These are phyloP conservation scores for Termitomyces sp. DNA, from an alignment of 768 basidiomycete species.

Conservation along the genomic window DNA sequence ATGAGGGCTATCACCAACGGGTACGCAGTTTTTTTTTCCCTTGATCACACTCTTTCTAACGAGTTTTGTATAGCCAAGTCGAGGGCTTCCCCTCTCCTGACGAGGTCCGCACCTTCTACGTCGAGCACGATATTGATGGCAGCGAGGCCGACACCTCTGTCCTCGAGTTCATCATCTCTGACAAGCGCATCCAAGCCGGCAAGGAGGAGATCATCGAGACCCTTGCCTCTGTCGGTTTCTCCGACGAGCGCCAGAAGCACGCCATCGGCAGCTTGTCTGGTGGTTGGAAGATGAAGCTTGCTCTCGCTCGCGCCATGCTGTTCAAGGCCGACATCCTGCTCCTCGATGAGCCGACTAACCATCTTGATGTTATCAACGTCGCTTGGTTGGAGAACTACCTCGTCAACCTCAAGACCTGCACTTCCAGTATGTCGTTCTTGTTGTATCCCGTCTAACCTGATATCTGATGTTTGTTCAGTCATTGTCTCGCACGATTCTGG, in stretches of 20 bases:
- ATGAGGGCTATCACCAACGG: slow-evolving; percentile 94
- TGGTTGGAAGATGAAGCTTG: slow-evolving; percentile 99
- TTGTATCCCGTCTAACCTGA: not conserved
- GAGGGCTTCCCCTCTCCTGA: slow-evolving; percentile 98
- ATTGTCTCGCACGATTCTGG: slow-evolving; percentile 97
- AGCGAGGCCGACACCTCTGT: slow-evolving; percentile 90
- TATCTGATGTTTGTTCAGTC: slow-evolving; percentile 40
- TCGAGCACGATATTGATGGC: slow-evolving; percentile 98
- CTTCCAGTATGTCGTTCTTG: slow-evolving; percentile 62
- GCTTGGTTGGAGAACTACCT: slow-evolving; percentile 98
- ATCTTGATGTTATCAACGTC: slow-evolving; percentile 95
- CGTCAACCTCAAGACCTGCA: slow-evolving; percentile 81
- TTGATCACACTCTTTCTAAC: slow-evolving; percentile 24
- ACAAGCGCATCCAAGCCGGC: slow-evolving; percentile 74
- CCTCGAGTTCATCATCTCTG: slow-evolving; percentile 80
- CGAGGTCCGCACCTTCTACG: slow-evolving; percentile 98
- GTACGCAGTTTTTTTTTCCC: slow-evolving; percentile 21
- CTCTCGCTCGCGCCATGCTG: slow-evolving; percentile 93
- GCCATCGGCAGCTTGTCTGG: slow-evolving; percentile 90
- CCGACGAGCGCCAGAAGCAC: slow-evolving; percentile 77
- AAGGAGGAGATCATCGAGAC: slow-evolving; percentile 75
- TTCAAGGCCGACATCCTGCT: slow-evolving; percentile 98
- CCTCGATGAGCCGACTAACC: slow-evolving; percentile 96
- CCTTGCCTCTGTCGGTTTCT: slow-evolving; percentile 90
- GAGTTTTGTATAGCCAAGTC: slow-evolving; percentile 58